Evolutionary conservation across 2,329 filamentous ascomycete genomes (phyloP).

Genomic region (Phyllosticta citriasiana): DNA sequence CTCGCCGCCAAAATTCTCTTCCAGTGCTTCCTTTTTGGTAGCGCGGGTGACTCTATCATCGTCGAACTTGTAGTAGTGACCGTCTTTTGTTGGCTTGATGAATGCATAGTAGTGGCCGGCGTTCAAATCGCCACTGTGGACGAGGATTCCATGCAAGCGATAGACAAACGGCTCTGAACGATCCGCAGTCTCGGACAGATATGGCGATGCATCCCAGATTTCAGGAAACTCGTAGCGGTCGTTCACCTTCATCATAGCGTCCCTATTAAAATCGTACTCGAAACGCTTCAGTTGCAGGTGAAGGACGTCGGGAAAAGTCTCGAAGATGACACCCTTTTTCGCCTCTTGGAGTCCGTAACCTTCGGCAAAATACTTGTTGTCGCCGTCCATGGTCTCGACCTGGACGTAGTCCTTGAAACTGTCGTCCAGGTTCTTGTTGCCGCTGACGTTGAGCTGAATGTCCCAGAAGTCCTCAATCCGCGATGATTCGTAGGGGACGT

Average conservation of each 20-base stretch:
- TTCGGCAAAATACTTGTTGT: slow-evolving; percentile 96
- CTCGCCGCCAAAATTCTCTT: slow-evolving; percentile 94
- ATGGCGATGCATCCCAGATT: slow-evolving; percentile 72
- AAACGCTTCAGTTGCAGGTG: slow-evolving; percentile 96
- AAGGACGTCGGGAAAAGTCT: slow-evolving; percentile 84
- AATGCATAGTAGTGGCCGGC: slow-evolving; percentile 98
- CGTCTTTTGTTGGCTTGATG: slow-evolving; percentile 79
- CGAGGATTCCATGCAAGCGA: slow-evolving; percentile 86
- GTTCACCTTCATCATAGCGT: slow-evolving; percentile 99
- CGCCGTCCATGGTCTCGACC: slow-evolving; percentile 92
- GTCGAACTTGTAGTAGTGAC: slow-evolving; percentile 93
- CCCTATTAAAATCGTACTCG: slow-evolving; percentile 91
- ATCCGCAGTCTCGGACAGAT: slow-evolving; percentile 77
- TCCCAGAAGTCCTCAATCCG: slow-evolving; percentile 98
- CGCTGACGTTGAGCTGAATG: slow-evolving; percentile 91
- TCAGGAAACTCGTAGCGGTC: slow-evolving; percentile 87
- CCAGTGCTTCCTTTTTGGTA: slow-evolving; percentile 79
- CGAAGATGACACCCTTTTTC: slow-evolving; percentile 95
- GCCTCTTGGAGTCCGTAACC: slow-evolving; percentile 90
- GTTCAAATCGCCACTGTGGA: slow-evolving; percentile 93
- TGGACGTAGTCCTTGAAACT: slow-evolving; percentile 96
- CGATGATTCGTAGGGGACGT: slow-evolving; percentile 95
- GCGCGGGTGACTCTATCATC: slow-evolving; percentile 95
- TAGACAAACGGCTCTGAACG: slow-evolving; percentile 84
- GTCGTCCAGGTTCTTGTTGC: slow-evolving; percentile 84